Conservation (phyloP, 2,329 filamentous ascomycete species). For the Aspergillus unguis region DNA sequence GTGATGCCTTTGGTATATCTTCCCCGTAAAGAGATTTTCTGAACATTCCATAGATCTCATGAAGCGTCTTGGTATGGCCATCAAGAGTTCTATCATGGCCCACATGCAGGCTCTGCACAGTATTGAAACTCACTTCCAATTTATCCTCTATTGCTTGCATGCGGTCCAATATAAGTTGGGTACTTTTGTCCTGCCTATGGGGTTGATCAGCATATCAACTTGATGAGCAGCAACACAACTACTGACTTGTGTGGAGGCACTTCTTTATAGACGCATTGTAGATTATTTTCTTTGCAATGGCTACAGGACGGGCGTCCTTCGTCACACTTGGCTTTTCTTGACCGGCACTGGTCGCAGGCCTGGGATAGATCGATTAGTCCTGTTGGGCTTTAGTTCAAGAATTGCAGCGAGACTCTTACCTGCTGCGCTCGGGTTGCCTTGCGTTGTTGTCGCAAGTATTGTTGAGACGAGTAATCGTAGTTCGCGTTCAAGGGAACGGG, state of each 20-base stretch:
- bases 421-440: constrained; percentile 41
- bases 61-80: too few species aligned
- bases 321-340: constrained; percentile 87
- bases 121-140: constrained; percentile 24
- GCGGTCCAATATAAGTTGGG: constrained; percentile 36
- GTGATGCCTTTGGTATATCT: not conserved
- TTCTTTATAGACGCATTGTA: constrained; percentile 84
- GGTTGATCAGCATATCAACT: not conserved
- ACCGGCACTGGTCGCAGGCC: constrained; percentile 87
- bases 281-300: constrained; percentile 79
- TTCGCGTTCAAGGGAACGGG: constrained; percentile 26
- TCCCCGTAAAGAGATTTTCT: too few species aligned
- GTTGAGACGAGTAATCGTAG: constrained; percentile 27
- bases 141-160: constrained; percentile 32
- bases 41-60: too few species aligned
- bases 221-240: not conserved
- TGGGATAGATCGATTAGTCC: constrained; percentile 34
- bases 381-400: not conserved
- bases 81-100: constrained; percentile 17
- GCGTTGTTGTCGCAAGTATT: constrained; percentile 29
- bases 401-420: constrained; percentile 21
- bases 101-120: constrained; percentile 19
- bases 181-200: constrained; percentile 40
- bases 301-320: constrained; percentile 80
- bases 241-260: constrained; percentile 85